Conservation (phyloP, 768 basidiomycete species). For the Xerocomus spinulosus region DNA sequence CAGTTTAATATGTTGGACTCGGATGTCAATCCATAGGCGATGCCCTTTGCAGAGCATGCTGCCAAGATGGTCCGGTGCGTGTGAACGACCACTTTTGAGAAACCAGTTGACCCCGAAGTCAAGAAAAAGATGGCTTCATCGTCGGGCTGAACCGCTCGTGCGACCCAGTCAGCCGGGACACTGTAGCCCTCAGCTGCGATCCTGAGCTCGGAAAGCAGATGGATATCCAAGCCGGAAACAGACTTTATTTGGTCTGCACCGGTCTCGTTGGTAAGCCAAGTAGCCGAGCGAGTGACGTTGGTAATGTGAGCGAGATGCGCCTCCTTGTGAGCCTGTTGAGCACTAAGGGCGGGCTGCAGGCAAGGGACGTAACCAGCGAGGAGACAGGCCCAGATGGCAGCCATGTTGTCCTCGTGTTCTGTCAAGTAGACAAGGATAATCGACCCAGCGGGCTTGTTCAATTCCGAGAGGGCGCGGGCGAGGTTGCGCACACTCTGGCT, state of each 20-base stretch:
- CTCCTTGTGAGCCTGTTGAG: conserved; percentile 30
- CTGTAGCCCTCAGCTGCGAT: conserved; percentile 13
- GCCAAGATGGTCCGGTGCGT: conserved; percentile 36
- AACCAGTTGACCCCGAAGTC: conserved; percentile 40
- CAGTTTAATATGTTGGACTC: conserved; percentile 36
- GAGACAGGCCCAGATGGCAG: conserved; percentile 29
- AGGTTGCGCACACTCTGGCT: background rate
- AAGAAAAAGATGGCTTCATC: conserved; percentile 31
- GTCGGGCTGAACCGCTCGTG: conserved; percentile 14
- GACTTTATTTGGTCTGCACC: conserved; percentile 23
- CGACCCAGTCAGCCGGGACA: conserved; percentile 9
- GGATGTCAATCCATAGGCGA: conserved; percentile 29
- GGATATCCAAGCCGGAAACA: conserved; percentile 19
- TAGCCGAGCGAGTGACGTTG: conserved; percentile 15
- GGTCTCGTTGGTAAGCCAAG: conserved; percentile 22
- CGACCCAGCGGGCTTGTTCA: conserved; percentile 24
- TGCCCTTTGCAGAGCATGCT: conserved; percentile 29
- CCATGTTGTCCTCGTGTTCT: conserved; percentile 33
- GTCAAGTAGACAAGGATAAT: conserved; percentile 28
- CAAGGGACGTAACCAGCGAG: conserved; percentile 31
- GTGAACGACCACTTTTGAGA: conserved; percentile 37
- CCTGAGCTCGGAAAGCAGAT: conserved; percentile 23
- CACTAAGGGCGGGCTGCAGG: conserved; percentile 31
- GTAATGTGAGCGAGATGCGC: conserved; percentile 27
- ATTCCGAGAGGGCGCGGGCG: background rate